Evolutionary conservation across 805 yeast genomes (phyloP).

Genomic region (Wickerhamiella kurtzmanii): DNA sequence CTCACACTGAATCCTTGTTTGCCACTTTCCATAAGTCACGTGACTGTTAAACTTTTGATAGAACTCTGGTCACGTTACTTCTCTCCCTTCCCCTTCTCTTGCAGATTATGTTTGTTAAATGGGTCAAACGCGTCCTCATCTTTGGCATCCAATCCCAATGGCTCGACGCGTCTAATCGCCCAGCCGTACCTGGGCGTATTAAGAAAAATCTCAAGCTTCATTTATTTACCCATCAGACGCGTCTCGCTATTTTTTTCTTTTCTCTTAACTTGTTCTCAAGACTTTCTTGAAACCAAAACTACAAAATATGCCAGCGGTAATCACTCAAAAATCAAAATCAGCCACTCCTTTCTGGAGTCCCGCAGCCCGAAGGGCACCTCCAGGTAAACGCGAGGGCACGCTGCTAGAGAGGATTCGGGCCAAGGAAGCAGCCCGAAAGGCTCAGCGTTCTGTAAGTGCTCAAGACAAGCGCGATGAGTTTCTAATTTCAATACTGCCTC

Average conservation of each 20-base stretch:
- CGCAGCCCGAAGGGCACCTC: not conserved
- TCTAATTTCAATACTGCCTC: conserved; percentile 5
- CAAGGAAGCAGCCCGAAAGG: conserved; percentile 18
- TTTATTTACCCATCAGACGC: not conserved
- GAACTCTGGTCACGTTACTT: no score
- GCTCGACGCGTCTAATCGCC: not conserved
- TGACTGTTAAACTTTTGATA: no score
- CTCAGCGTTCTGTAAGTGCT: conserved; percentile 4
- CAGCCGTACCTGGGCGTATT: not conserved
- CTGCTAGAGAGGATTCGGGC: conserved; percentile 24
- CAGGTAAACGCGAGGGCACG: conserved; percentile 6
- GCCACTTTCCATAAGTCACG: not conserved
- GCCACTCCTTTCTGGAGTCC: not conserved
- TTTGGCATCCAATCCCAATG: no score
- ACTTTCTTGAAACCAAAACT: not conserved
- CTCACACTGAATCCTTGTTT: no score
- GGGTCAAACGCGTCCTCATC: not conserved
- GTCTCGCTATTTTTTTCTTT: no score
- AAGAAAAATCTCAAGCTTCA: no score
- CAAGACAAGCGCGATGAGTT: conserved; percentile 12
- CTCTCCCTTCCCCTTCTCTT: no score
- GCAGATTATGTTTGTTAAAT: no score
- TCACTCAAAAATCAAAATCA: not conserved
- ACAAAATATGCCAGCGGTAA: not conserved
- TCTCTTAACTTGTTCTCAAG: no score